Percentiles rank a stretch among this genome's conserved stretches.
phyloP scores from a whole-genome alignment of 2,329 filamentous ascomycete genomes.

The Talaromyces marneffei region DNA sequence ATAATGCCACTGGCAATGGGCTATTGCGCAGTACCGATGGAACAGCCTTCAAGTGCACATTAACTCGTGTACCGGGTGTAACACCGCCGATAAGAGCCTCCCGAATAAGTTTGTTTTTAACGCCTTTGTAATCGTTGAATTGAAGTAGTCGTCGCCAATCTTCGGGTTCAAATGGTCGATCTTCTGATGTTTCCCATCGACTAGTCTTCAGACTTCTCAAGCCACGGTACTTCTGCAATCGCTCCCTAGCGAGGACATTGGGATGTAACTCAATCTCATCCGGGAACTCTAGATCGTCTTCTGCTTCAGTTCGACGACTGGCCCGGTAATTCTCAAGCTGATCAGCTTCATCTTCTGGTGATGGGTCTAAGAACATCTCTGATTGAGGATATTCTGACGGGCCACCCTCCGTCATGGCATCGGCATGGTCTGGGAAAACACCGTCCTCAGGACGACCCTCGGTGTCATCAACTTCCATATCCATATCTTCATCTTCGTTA shows the following conservation, averaged over 20 bases:
- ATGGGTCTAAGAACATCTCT: constrained; percentile 77
- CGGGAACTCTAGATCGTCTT: constrained; percentile 91
- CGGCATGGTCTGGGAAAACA: constrained; percentile 50
- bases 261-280: constrained; percentile 95
- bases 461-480: constrained; percentile 47
- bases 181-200: constrained; percentile 82
- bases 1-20: constrained; percentile 62
- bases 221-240: constrained; percentile 79
- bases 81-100: constrained; percentile 89
- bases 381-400: constrained; percentile 90
- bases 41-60: constrained; percentile 64
- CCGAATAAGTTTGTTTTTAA: constrained; percentile 67
- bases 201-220: constrained; percentile 87
- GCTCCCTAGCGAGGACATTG: constrained; percentile 75
- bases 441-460: constrained; percentile 74
- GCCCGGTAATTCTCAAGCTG: constrained; percentile 77
- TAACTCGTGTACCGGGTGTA: constrained; percentile 72
- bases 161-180: constrained; percentile 77
- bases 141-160: constrained; percentile 83
- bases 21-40: constrained; percentile 49
- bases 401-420: constrained; percentile 65
- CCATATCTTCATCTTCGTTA: constrained; percentile 56
- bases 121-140: constrained; percentile 82
- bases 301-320: constrained; percentile 70
- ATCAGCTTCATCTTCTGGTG: constrained; percentile 75